phyloP scores from a whole-genome alignment of 2,329 filamentous ascomycete genomes.

The Penicillium sp. region DNA sequence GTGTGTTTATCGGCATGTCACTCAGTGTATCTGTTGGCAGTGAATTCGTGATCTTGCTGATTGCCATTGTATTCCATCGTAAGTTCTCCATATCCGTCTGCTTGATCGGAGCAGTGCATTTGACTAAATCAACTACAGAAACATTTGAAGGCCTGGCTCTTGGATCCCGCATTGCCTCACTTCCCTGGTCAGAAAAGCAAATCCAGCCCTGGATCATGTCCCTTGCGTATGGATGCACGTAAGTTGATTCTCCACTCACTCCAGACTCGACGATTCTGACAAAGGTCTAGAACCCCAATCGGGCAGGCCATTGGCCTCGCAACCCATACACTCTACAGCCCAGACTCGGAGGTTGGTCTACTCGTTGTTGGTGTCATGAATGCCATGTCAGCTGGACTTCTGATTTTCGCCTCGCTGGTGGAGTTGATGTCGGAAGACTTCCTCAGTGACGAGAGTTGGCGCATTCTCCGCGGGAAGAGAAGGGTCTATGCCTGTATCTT shows the following conservation, averaged over 20 bases:
- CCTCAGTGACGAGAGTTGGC: slow-evolving; percentile 65
- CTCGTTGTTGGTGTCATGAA: slow-evolving; percentile 76
- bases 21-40: slow-evolving; percentile 29
- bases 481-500: slow-evolving; percentile 55
- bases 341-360: slow-evolving; percentile 61
- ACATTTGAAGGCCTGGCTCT: slow-evolving; percentile 31
- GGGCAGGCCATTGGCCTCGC: slow-evolving; percentile 71
- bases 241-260: slow-evolving; percentile 10
- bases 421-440: slow-evolving; percentile 74
- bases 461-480: slow-evolving; percentile 52
- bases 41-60: slow-evolving; percentile 28
- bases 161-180: slow-evolving; percentile 27
- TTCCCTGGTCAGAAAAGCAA: slow-evolving; percentile 25
- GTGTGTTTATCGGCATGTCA: slow-evolving; percentile 44
- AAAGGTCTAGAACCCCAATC: slow-evolving; percentile 55
- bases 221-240: slow-evolving; percentile 58
- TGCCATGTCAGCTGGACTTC: slow-evolving; percentile 65
- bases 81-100: slow-evolving; percentile 8
- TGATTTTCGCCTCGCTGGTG: slow-evolving; percentile 68
- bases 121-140: slow-evolving; percentile 18
- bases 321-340: slow-evolving; percentile 66
- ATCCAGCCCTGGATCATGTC: slow-evolving; percentile 60
- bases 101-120: neutral
- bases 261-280: neutral
- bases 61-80: slow-evolving; percentile 34